Base-by-base conservation (phyloP, 768 basidiomycete genomes). In the Calocybe cyanea region DNA sequence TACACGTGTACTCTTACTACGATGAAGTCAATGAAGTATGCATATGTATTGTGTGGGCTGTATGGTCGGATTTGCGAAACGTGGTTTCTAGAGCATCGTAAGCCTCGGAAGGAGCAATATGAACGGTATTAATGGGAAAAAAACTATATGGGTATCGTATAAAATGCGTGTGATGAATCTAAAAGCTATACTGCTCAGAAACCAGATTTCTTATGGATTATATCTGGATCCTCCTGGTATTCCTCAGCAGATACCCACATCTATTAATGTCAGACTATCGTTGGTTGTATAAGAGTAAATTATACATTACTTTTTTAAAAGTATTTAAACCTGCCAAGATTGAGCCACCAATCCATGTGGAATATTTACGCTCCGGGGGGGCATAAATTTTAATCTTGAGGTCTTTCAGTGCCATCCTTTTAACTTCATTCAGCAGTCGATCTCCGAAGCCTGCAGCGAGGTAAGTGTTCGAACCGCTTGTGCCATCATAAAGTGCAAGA, bases 181-280 rank as follows among this genome's bases (percentile, higher is more conserved):
- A 48, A 55, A 54, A 45, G 35, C 45, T 39, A 52, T 40, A 35
- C 35, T 53, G 45, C 43, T 67, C 61, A 92, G 65, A 92, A 92
- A 38, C 88, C 89, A 46, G 87, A 77, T 68, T 95, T 95, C 69
- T 91, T 94, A 68, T 96, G 94, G 60, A 97, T 98, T 59, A 97
- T 89, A 60, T 98, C 94, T 44, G 95, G 94, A 68, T 98, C 95
- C 66, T 99, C 95, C 67, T 96, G 92, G 63, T 97, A 98, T 68
- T 98, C 96, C 67, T 99, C 95, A 31, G 94, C 93, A 37, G 92
- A 94, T 41, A 99, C 92, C 95, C 96, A 99, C 95, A 99, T 98
- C 92, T 96, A 46, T 45, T 30, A 43, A 23, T 38, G 20, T 23
- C 40, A 53, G 33, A 38, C 44, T 46, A 48, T 48, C 17, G 25